Evolutionary conservation across 2,329 filamentous ascomycete species (phyloP).

Genomic region (Talaromyces marneffei): DNA sequence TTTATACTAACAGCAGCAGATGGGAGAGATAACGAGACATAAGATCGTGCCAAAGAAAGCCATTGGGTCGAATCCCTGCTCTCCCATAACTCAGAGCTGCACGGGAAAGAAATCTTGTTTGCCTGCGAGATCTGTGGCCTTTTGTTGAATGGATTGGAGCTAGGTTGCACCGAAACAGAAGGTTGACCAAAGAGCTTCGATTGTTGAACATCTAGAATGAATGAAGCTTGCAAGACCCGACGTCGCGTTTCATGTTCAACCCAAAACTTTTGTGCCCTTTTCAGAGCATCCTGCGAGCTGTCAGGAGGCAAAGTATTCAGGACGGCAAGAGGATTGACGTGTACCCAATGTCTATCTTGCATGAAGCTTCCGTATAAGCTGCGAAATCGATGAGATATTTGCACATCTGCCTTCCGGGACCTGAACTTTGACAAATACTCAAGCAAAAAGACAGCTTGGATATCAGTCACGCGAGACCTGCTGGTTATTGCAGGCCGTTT

Average conservation of each 20-base stretch:
- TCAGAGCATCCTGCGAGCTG: slow-evolving; percentile 20
- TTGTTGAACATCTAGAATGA: slow-evolving; percentile 30
- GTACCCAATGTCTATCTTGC: slow-evolving; percentile 25
- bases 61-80: slow-evolving; percentile 24
- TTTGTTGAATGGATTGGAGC: slow-evolving; percentile 5
- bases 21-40: slow-evolving; percentile 16
- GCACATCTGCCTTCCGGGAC: slow-evolving; percentile 27
- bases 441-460: slow-evolving; percentile 32
- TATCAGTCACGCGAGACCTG: slow-evolving; percentile 29
- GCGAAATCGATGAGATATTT: slow-evolving; percentile 30
- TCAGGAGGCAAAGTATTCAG: slow-evolving; percentile 23
- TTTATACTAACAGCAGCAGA: slow-evolving; percentile 15
- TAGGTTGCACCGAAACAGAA: slow-evolving; percentile 24
- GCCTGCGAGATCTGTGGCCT: slow-evolving; percentile 14
- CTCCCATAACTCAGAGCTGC: slow-evolving; percentile 29
- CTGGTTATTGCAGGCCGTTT: slow-evolving; percentile 28
- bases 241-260: slow-evolving; percentile 31
- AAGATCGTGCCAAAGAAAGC: slow-evolving; percentile 20
- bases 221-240: slow-evolving; percentile 30
- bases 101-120: slow-evolving; percentile 27
- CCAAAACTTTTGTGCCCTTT: slow-evolving; percentile 30
- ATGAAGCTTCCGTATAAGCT: slow-evolving; percentile 29
- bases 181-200: slow-evolving; percentile 28
- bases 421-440: slow-evolving; percentile 31
- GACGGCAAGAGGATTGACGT: slow-evolving; percentile 26